These are phyloP conservation scores for Barnettozyma pratensis DNA, from an alignment of 805 yeast genomes.

Conservation along the genomic window DNA sequence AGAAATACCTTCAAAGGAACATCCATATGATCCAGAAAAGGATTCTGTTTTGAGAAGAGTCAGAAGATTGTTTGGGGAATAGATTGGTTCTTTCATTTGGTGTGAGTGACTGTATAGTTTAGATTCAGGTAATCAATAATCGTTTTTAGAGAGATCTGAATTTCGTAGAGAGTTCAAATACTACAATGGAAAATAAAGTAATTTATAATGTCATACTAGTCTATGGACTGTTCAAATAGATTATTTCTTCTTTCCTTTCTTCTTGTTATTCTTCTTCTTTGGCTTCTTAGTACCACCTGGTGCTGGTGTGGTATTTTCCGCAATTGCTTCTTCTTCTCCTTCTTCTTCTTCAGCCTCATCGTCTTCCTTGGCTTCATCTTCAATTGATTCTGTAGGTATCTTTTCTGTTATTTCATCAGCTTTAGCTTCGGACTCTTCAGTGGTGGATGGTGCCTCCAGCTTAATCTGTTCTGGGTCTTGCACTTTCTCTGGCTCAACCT, in stretches of 20 bases:
- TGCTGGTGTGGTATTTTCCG: background rate
- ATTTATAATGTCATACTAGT: no score
- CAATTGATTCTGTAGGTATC: background rate
- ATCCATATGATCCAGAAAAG: conserved; percentile 96
- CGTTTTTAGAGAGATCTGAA: conserved; percentile 9
- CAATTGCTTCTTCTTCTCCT: conserved; percentile 11
- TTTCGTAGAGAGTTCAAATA: background rate
- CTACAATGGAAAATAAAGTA: background rate
- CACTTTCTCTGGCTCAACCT: conserved; percentile 6
- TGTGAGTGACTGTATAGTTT: no score
- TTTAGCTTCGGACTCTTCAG: background rate
- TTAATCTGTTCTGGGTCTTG: no score
- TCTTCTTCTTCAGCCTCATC: conserved; percentile 18
- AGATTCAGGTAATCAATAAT: conserved; percentile 10
- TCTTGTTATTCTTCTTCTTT: conserved; percentile 5
- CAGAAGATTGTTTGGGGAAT: conserved; percentile 92
- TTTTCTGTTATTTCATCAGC: conserved; percentile 6
- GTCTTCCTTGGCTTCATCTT: conserved; percentile 11
- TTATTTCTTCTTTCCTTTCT: conserved; percentile 12
- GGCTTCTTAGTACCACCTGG: background rate
- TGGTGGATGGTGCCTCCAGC: no score
- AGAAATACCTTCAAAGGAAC: conserved; percentile 97
- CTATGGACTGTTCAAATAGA: no score
- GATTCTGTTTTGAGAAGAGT: conserved; percentile 93
- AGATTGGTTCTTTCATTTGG: conserved; percentile 10